Evolutionary conservation across 306 rosid species (phyloP), one percentile per base, ranked within the genome.

Genomic region (Hippophae rhamnoides): DNA sequence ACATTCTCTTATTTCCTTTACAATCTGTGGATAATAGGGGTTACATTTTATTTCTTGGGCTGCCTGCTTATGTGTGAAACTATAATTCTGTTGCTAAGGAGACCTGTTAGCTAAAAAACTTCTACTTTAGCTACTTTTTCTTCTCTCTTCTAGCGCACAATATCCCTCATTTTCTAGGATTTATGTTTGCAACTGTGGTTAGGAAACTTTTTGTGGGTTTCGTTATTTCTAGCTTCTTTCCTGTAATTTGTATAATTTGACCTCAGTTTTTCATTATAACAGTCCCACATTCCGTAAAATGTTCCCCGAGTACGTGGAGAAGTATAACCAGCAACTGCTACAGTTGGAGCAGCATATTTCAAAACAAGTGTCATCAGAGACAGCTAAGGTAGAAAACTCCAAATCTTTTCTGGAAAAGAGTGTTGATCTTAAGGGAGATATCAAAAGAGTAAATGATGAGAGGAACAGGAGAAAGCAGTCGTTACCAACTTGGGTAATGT

Each of bases 231-330:
- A 64, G 25, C 2, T 48, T 10, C 42, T 55, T 48, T 10, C 42
- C 51, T 57, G 56, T 41, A 47, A 41, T 68, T 70, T 51, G 7
- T 40, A 51, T 42, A 27, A 56, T 62, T 43, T 54, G 54, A 57
- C 58, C 52, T 57, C 56, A 46, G 25, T 71, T 54, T 62, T 77
- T 67, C 44, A 26, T 43, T 31, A 38, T 43, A 71, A 56, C 90
- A 92, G 99, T 13, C 74, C 78, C 47, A 82, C 95, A 57, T 92
- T 92, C 77, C 79, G 86, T 81, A 88, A 83, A 76, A 72, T 92
- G 80, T 92, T 92, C 67, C 99, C 99, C 0, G 99, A 92, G 78
- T 88, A 92, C 10, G 86, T 92, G 63, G 99, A 88, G 69, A 88
- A 82, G 62, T 88, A 82, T 75, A 84, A 84, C 66, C 84, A 82